These are phyloP conservation scores for Salvia sclarea DNA, from an alignment of 305 asterid genomes.

Conservation along the genomic window DNA sequence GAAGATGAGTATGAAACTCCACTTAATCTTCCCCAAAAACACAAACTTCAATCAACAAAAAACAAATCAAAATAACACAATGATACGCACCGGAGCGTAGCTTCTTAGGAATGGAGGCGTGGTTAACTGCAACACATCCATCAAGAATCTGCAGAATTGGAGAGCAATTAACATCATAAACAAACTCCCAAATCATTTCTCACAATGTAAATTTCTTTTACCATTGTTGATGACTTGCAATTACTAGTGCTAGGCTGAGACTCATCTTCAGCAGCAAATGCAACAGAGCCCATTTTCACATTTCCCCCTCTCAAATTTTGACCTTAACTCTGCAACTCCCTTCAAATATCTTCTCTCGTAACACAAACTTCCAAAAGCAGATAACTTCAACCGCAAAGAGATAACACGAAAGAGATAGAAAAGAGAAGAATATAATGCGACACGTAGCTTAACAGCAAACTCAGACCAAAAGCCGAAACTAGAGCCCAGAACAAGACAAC, in stretches of 20 bases:
- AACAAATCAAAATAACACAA: background rate
- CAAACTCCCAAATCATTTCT: slow-evolving; percentile 7
- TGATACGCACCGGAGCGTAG: slow-evolving; percentile 68
- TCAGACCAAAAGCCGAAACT: slow-evolving; percentile 38
- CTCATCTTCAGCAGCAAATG: slow-evolving; percentile 49
- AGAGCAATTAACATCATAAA: background rate
- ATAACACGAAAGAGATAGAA: slow-evolving; percentile 29
- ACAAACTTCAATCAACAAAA: slow-evolving; percentile 16
- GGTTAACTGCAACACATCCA: slow-evolving; percentile 48
- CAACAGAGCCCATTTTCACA: slow-evolving; percentile 54
- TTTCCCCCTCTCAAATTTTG: background rate
- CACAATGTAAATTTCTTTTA: slow-evolving; percentile 24
- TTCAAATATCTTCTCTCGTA: slow-evolving; percentile 1
- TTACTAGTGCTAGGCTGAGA: slow-evolving; percentile 41
- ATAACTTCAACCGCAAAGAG: slow-evolving; percentile 35
- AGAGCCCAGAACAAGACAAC: slow-evolving; percentile 47
- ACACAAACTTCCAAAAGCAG: slow-evolving; percentile 33
- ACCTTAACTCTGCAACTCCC: slow-evolving; percentile 27
- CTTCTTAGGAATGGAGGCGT: slow-evolving; percentile 70
- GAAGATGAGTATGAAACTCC: slow-evolving; percentile 30
- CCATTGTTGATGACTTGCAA: slow-evolving; percentile 53
- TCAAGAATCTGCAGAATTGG: slow-evolving; percentile 55
- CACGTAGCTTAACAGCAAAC: slow-evolving; percentile 42
- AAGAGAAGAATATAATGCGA: slow-evolving; percentile 40
- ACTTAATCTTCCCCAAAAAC: too few species aligned